A percentile compares a stretch with the other conserved stretches of the same genome.
phyloP scores from a whole-genome alignment of 148 eudicot species.

The Cornus kousa region DNA sequence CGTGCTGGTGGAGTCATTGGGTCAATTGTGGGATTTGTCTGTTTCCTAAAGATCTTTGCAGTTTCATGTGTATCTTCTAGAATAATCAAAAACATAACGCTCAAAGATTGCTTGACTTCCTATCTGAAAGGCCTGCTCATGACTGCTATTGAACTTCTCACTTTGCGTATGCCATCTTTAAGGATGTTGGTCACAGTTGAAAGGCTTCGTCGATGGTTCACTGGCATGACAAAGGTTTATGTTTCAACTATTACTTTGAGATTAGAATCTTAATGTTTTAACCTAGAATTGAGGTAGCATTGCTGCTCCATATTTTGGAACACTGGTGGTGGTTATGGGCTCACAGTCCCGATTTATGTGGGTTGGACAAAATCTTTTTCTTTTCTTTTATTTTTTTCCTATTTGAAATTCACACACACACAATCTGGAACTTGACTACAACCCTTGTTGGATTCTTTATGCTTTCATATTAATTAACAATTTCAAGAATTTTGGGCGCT shows the following conservation, averaged over 20 bases:
- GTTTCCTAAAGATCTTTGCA: not conserved
- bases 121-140: not conserved
- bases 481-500: not conserved
- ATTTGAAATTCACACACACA: no score
- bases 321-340: not conserved
- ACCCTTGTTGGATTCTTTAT: not conserved
- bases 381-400: no score
- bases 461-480: not conserved
- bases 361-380: no score
- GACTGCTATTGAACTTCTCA: not conserved
- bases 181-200: not conserved
- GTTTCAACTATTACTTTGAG: not conserved
- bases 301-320: not conserved
- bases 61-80: not conserved
- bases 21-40: no score
- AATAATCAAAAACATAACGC: not conserved
- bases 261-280: not conserved
- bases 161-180: not conserved
- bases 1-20: no score
- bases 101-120: not conserved
- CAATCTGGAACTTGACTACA: no score
- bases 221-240: no score
- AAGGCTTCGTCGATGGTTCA: not conserved
- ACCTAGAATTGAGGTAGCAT: no score
- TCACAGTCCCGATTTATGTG: not conserved